These are phyloP conservation scores for Penicillium tannophilum DNA, from an alignment of 495 filamentous ascomycete genomes.

Conservation along the genomic window DNA sequence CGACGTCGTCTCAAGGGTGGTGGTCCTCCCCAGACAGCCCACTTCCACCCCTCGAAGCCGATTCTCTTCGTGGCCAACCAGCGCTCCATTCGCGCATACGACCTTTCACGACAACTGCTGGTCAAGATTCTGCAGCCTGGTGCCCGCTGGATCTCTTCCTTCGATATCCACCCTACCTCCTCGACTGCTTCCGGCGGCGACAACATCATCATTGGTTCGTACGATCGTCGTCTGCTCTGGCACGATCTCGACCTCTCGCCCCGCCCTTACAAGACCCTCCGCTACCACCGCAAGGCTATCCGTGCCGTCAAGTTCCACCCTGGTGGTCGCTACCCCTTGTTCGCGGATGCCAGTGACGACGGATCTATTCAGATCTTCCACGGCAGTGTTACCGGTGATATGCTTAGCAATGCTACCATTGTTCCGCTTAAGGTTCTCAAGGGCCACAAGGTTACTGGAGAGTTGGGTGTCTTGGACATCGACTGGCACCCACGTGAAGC, in stretches of 20 bases:
- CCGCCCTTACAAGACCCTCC: conserved; percentile 90
- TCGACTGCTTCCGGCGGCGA: conserved; percentile 66
- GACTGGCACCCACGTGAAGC: conserved; percentile 93
- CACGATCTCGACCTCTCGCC: conserved; percentile 92
- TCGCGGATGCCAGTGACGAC: conserved; percentile 92
- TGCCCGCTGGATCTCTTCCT: conserved; percentile 90
- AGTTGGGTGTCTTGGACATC: conserved; percentile 87
- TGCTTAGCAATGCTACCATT: conserved; percentile 94
- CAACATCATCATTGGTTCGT: conserved; percentile 90
- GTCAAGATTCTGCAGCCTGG: conserved; percentile 91
- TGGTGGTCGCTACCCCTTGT: conserved; percentile 76
- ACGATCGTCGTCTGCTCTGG: conserved; percentile 93
- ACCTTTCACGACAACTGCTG: conserved; percentile 84
- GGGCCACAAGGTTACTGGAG: conserved; percentile 76
- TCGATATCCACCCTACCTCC: conserved; percentile 82
- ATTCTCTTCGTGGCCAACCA: conserved; percentile 96
- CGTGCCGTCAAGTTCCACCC: conserved; percentile 84
- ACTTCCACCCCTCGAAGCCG: conserved; percentile 91
- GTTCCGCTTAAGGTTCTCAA: conserved; percentile 93
- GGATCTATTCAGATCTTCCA: conserved; percentile 95
- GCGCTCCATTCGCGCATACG: conserved; percentile 86
- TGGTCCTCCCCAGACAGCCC: conserved; percentile 83
- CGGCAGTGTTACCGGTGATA: conserved; percentile 87
- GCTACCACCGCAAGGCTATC: conserved; percentile 91
- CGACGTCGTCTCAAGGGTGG: conserved; percentile 70